A percentile compares a stretch with the other conserved stretches of the same genome.
Evolutionary conservation across 1,139 yeast species (phyloP).

Genomic region (Suhomyces bribrorum): DNA sequence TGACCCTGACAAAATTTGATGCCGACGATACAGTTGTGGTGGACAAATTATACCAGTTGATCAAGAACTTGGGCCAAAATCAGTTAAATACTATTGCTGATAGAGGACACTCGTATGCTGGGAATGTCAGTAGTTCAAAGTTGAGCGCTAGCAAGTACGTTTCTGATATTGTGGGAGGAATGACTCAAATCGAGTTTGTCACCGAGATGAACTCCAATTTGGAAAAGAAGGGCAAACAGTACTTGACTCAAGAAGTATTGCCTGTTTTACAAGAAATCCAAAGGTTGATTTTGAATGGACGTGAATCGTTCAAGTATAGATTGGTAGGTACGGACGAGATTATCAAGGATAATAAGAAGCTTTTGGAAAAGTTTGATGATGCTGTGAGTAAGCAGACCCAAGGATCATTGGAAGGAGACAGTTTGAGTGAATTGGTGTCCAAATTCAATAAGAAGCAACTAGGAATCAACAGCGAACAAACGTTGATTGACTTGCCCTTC

Average conservation of each 20-base stretch:
- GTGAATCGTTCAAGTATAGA: conserved; percentile 48
- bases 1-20: conserved; percentile 66
- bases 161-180: conserved; percentile 66
- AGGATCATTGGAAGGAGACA: conserved; percentile 5
- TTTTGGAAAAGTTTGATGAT: conserved; percentile 39
- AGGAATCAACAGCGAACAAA: conserved; percentile 19
- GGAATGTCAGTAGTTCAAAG: conserved; percentile 64
- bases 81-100: conserved; percentile 80
- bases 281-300: conserved; percentile 37
- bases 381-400: background rate
- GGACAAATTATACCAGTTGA: conserved; percentile 70
- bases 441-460: conserved; percentile 14
- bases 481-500: conserved; percentile 74
- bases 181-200: conserved; percentile 73
- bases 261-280: conserved; percentile 64
- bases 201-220: conserved; percentile 56
- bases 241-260: conserved; percentile 54
- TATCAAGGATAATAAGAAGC: conserved; percentile 42
- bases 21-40: conserved; percentile 47
- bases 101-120: conserved; percentile 85
- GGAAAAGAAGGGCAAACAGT: conserved; percentile 53
- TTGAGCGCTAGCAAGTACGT: conserved; percentile 62
- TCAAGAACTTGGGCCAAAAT: conserved; percentile 75
- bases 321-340: conserved; percentile 58
- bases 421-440: conserved; percentile 8